These are phyloP conservation scores for Xylogone sp. DNA, from an alignment of 2,329 filamentous ascomycete species.

Conservation along the genomic window DNA sequence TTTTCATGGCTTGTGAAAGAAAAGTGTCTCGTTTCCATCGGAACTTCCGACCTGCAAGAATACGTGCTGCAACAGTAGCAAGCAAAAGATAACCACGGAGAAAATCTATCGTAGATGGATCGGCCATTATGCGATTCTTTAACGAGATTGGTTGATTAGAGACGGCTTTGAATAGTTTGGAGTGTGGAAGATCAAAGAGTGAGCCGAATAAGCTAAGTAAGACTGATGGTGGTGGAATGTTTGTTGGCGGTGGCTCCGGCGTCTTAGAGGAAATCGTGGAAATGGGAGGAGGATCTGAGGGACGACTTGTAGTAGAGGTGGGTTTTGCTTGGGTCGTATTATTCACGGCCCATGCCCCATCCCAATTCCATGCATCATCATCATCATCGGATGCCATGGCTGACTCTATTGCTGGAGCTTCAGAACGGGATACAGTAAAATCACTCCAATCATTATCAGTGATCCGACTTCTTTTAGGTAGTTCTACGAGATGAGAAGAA, in stretches of 20 bases:
- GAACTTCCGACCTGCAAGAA: constrained; percentile 79
- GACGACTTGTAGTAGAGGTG: not conserved
- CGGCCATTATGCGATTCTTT: constrained; percentile 60
- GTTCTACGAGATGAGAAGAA: constrained; percentile 20
- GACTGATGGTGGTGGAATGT: constrained; percentile 83
- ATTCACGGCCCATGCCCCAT: constrained; percentile 11
- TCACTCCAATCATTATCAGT: constrained; percentile 51
- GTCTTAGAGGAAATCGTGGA: constrained; percentile 4
- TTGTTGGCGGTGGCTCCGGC: constrained; percentile 44
- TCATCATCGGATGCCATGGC: constrained; percentile 13
- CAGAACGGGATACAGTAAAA: constrained; percentile 39
- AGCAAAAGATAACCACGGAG: constrained; percentile 61
- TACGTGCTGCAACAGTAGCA: constrained; percentile 66
- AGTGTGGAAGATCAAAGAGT: constrained; percentile 63
- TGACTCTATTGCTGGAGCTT: constrained; percentile 14
- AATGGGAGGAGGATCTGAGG: constrained; percentile 1
- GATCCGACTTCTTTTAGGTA: constrained; percentile 22
- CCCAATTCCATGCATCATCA: constrained; percentile 29
- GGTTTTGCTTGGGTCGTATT: not conserved
- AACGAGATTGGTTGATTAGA: constrained; percentile 52
- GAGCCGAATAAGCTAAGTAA: constrained; percentile 73
- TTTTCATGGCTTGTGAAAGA: constrained; percentile 82
- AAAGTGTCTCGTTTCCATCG: constrained; percentile 90
- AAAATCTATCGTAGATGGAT: constrained; percentile 59
- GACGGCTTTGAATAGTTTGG: constrained; percentile 62